A percentile compares a stretch with the other conserved stretches of the same genome.
phyloP scores from a whole-genome alignment of 192 early-diverging fungal genomes.

The Coemansia sp. region DNA sequence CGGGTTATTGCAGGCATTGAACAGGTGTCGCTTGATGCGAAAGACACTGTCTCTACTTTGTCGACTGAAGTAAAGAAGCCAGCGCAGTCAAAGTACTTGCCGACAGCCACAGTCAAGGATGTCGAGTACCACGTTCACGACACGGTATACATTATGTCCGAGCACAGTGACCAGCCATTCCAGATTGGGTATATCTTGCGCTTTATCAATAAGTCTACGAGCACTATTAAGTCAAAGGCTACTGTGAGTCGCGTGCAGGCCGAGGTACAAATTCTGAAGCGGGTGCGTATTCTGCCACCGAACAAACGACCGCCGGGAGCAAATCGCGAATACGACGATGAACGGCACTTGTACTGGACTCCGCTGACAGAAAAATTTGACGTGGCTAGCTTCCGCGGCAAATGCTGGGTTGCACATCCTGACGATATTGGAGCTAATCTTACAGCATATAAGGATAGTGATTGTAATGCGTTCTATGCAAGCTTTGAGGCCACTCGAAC shows the following conservation, averaged over 20 bases:
- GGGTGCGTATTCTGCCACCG: constrained; percentile 30
- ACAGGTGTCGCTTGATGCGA: not conserved
- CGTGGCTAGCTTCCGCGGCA: constrained; percentile 49
- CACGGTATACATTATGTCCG: constrained; percentile 57
- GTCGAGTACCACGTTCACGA: constrained; percentile 57
- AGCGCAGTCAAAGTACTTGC: constrained; percentile 13
- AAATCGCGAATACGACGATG: constrained; percentile 36
- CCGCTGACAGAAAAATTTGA: constrained; percentile 14
- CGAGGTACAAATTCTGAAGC: constrained; percentile 45
- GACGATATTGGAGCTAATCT: constrained; percentile 38
- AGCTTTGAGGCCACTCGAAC: constrained; percentile 21
- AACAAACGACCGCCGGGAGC: constrained; percentile 13
- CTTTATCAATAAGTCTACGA: constrained; percentile 12
- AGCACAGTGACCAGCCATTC: constrained; percentile 49
- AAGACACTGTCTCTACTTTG: constrained; percentile 3
- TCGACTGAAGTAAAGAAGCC: not conserved
- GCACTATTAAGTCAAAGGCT: not conserved
- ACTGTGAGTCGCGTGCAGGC: constrained; percentile 4
- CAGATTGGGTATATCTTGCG: constrained; percentile 56
- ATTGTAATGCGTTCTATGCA: constrained; percentile 53
- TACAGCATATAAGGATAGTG: constrained; percentile 50
- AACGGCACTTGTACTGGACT: constrained; percentile 53
- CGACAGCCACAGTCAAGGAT: constrained; percentile 23
- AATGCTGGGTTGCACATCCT: constrained; percentile 58
- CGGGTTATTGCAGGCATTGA: constrained; percentile 10